Evolutionary conservation across 2,329 filamentous ascomycete genomes (phyloP), one percentile per base, ranked within the genome.

Genomic region (Talaromyces sp.): DNA sequence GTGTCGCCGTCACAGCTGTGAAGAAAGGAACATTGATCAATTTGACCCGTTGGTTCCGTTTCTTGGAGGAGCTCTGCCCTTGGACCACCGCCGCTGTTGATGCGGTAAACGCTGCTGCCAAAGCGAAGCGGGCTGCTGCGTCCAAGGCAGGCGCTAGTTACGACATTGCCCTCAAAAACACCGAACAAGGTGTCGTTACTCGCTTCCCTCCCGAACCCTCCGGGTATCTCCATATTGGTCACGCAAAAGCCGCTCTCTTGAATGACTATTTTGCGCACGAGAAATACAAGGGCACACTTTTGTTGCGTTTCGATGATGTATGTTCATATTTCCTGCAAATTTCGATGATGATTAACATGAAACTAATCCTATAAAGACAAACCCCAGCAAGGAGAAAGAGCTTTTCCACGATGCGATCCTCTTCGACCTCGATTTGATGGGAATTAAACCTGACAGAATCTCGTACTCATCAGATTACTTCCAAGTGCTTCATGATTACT

Each of bases 261-360:
- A 97, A 95, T 81, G 93, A 98, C 77, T 98, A 96, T 84, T 98
- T 98, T 72, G 94, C 93, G 52, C 93, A 97, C 78, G 90, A 93
- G 76, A 91, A 92, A 71, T 96, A 96, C 83, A 89, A 94, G 67
- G 95, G 95, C 73, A 96, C 90, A 72, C 84, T 99, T 72, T 88
- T 96, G 66, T 87, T 98, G 59, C 91, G 95, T 66, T 95, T 99
- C 74, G 95, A 99, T 76, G 95, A 99, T 45, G 48, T 52, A 52
- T 31, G 48, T 52, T 11, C 27, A n/a, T 3, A 31, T n/a, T 14
- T 41, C 13, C 39, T 7, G 13, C 39, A 41, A 6, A 41, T 41
- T 31, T 31, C 27, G 27, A 31, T 31, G 27, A 37, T 6, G 13
- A 10, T 37, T 3, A 8, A 10, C 35, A 37, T 13, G 13, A 37